Conservation (phyloP, 2,329 filamentous ascomycete species). For the Colletotrichum sp. region DNA sequence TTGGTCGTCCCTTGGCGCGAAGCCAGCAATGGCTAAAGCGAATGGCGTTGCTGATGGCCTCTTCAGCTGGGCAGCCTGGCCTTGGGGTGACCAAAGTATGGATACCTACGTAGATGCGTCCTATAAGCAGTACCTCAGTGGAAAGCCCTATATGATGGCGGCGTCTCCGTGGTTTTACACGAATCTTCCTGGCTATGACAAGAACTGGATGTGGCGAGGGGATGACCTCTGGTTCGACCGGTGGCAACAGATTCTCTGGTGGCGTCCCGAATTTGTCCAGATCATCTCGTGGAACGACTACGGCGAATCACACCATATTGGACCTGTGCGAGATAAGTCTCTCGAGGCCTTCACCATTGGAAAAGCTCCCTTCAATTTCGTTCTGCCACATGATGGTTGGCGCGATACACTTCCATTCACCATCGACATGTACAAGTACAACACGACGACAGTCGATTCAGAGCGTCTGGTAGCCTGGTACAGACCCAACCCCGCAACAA, state of each 20-base stretch:
- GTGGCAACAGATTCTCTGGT: constrained; percentile 57
- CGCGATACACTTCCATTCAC: constrained; percentile 52
- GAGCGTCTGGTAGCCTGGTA: constrained; percentile 31
- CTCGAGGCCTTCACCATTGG: background rate
- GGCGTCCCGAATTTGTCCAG: constrained; percentile 59
- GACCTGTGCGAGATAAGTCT: constrained; percentile 43
- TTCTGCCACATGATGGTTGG: constrained; percentile 56
- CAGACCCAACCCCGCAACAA: background rate
- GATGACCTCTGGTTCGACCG: constrained; percentile 65
- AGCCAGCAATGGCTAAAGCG: constrained; percentile 3
- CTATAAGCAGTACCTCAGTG: constrained; percentile 10
- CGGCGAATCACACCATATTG: constrained; percentile 60
- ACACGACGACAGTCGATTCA: constrained; percentile 27
- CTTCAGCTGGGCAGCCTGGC: constrained; percentile 43
- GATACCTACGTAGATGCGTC: constrained; percentile 23
- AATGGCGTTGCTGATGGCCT: constrained; percentile 33
- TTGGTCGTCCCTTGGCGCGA: constrained; percentile 38
- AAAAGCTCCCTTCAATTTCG: constrained; percentile 50
- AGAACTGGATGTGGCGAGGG: constrained; percentile 68
- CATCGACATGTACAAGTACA: constrained; percentile 53
- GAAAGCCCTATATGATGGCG: constrained; percentile 51
- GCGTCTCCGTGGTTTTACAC: constrained; percentile 66
- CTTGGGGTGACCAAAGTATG: constrained; percentile 26
- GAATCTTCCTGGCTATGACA: constrained; percentile 57
- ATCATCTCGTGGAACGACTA: constrained; percentile 60